Evolutionary conservation across 805 yeast species (phyloP).

Genomic region (Priceomyces medius): DNA sequence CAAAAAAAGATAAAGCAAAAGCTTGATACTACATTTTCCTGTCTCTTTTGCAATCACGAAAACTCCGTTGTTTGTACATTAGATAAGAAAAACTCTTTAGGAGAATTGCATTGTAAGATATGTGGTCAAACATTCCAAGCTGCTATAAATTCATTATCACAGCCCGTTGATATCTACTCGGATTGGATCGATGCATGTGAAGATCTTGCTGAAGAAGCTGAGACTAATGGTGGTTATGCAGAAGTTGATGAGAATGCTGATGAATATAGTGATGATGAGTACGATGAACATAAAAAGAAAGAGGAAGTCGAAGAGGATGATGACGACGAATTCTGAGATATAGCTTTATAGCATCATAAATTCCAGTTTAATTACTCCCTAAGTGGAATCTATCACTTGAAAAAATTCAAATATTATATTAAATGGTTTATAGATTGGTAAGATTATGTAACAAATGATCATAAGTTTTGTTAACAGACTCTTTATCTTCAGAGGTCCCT

Average conservation of each 20-base stretch:
- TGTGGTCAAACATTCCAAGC: slow-evolving; percentile 95
- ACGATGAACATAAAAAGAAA: slow-evolving; percentile 16
- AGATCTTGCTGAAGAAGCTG: slow-evolving; percentile 71
- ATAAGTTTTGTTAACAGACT: slow-evolving; percentile 9
- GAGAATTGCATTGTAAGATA: slow-evolving; percentile 82
- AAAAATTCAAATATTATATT: neutral
- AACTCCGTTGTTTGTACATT: slow-evolving; percentile 82
- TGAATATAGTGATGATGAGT: slow-evolving; percentile 38
- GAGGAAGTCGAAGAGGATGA: slow-evolving; percentile 27
- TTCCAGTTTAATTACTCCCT: neutral
- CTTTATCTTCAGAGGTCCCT: neutral
- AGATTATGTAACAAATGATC: slow-evolving; percentile 21
- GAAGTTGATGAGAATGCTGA: slow-evolving; percentile 24
- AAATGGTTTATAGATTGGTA: slow-evolving; percentile 6
- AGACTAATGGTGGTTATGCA: slow-evolving; percentile 19
- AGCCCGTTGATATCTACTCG: slow-evolving; percentile 91
- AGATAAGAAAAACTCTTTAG: slow-evolving; percentile 84
- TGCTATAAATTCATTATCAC: slow-evolving; percentile 76
- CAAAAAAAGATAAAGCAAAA: slow-evolving; percentile 72
- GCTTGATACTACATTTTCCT: slow-evolving; percentile 79
- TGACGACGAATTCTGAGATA: slow-evolving; percentile 18
- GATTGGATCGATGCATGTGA: slow-evolving; percentile 99
- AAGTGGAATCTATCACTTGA: neutral
- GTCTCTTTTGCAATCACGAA: slow-evolving; percentile 95
- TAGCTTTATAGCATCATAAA: neutral